Base-by-base conservation (phyloP, 306 rosid genomes). In the Sesbania bispinosa region DNA sequence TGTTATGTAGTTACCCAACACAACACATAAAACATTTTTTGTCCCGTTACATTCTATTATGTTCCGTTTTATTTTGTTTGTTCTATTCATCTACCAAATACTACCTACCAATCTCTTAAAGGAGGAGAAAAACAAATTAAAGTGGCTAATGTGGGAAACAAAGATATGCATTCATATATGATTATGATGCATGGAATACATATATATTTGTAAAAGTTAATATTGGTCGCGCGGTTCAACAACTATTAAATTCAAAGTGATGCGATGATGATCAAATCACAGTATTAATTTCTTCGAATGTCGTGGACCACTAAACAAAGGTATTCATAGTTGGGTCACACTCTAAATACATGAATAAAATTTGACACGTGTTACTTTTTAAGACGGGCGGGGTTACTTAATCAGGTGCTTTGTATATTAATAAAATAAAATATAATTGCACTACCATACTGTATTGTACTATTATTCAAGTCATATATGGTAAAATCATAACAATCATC, bases 301-400 rank as follows among this genome's bases (percentile, higher is more conserved):
- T 72, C 73, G 77, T 82, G 77, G 80, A 73, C 74, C 80, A 77
- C 77, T 77, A 51, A 47, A 57, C 39, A 65, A 73, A 81, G 51
- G 79, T 64, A 62, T 23, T 45, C 14, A 70, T 35, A 11, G 59
- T 20, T 23, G 5, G 32, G 4, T 51, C 32, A 54, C 36, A 3
- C 2, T 50, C 30, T 3, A 50, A 50, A 20, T 10, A 20, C 14
- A 39, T 39, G 1, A 39, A 6, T 11, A 10, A 4, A 54, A 10
- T 6, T 54, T 24, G 36, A 24, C 36, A 4, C 7, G 13, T 3
- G 62, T 2, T 15, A 4, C 2, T 46, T 15, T 46, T n/a, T n/a
- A n/a, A n/a, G n/a, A n/a, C n/a, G n/a, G n/a, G n/a, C n/a, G n/a
- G n/a, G n/a, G n/a, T n/a, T n/a, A n/a, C n/a, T n/a, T n/a, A n/a